Evolutionary conservation across 805 yeast species (phyloP).

Genomic region (Candida peoriensis): DNA sequence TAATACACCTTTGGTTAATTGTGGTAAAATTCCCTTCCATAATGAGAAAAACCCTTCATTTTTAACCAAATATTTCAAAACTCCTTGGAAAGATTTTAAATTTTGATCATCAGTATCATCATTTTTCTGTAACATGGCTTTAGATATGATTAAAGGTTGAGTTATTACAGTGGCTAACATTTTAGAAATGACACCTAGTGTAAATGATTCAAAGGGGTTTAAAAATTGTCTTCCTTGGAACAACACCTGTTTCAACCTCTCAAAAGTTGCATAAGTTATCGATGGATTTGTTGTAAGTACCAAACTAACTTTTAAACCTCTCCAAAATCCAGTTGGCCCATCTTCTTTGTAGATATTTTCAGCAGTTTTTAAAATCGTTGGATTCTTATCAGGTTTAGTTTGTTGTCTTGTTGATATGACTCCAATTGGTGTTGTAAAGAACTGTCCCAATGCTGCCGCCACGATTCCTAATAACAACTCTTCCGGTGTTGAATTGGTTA

Average conservation of each 20-base stretch:
- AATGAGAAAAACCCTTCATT: slow-evolving; percentile 62
- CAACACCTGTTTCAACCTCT: slow-evolving; percentile 53
- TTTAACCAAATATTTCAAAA: slow-evolving; percentile 52
- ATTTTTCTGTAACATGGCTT: slow-evolving; percentile 68
- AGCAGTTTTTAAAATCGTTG: slow-evolving; percentile 36
- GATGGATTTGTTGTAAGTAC: slow-evolving; percentile 80
- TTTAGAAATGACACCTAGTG: slow-evolving; percentile 76
- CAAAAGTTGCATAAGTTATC: slow-evolving; percentile 79
- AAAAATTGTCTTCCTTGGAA: slow-evolving; percentile 32
- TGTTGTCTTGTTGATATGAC: slow-evolving; percentile 68
- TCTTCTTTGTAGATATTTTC: slow-evolving; percentile 53
- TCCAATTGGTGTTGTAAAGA: slow-evolving; percentile 76
- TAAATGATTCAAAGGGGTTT: slow-evolving; percentile 59
- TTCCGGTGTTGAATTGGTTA: slow-evolving; percentile 46
- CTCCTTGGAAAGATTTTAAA: slow-evolving; percentile 57
- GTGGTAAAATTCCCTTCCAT: slow-evolving; percentile 81
- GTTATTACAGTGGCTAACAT: slow-evolving; percentile 74
- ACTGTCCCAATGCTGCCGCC: slow-evolving; percentile 78
- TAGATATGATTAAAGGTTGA: slow-evolving; percentile 81
- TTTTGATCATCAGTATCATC: slow-evolving; percentile 34
- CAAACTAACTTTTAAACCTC: slow-evolving; percentile 75
- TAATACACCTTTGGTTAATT: slow-evolving; percentile 71
- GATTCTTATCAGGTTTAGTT: slow-evolving; percentile 34
- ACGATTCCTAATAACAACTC: slow-evolving; percentile 72
- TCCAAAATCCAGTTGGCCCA: slow-evolving; percentile 73